These are phyloP conservation scores for Rhodotorula diobovata DNA, from an alignment of 768 basidiomycete genomes.

Conservation along the genomic window DNA sequence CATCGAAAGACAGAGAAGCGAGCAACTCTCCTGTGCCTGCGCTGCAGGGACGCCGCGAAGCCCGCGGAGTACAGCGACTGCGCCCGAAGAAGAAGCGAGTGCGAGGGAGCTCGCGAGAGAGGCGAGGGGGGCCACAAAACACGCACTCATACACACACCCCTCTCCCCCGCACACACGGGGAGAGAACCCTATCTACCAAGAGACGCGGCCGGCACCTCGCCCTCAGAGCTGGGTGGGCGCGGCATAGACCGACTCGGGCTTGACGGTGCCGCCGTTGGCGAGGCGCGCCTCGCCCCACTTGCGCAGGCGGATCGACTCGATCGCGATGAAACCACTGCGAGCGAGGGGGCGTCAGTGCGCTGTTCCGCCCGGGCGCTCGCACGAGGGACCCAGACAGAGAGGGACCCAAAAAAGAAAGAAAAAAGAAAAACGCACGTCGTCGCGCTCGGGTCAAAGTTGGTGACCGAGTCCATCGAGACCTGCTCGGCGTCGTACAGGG, in stretches of 20 bases:
- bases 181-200: no score
- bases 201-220: no score
- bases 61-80: no score
- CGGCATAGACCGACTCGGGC: conserved; percentile 38
- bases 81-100: no score
- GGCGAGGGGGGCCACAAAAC: no score
- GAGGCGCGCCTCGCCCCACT: conserved; percentile 39
- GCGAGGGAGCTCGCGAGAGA: no score
- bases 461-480: conserved; percentile 99
- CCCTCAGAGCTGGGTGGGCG: conserved; percentile 18
- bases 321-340: conserved; percentile 88
- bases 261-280: conserved; percentile 27
- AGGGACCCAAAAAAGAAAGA: no score
- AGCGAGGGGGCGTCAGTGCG: neutral
- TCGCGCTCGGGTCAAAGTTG: conserved; percentile 80
- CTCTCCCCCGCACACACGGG: no score
- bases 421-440: conserved; percentile 18
- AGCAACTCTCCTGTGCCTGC: no score
- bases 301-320: conserved; percentile 79
- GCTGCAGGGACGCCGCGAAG: no score
- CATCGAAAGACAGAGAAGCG: no score
- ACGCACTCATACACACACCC: no score
- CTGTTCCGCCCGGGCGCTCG: neutral
- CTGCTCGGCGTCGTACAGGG: conserved; percentile 88
- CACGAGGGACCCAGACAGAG: neutral